These are phyloP conservation scores for Taiozyma onychis DNA, from an alignment of 1,139 yeast species.

Conservation along the genomic window DNA sequence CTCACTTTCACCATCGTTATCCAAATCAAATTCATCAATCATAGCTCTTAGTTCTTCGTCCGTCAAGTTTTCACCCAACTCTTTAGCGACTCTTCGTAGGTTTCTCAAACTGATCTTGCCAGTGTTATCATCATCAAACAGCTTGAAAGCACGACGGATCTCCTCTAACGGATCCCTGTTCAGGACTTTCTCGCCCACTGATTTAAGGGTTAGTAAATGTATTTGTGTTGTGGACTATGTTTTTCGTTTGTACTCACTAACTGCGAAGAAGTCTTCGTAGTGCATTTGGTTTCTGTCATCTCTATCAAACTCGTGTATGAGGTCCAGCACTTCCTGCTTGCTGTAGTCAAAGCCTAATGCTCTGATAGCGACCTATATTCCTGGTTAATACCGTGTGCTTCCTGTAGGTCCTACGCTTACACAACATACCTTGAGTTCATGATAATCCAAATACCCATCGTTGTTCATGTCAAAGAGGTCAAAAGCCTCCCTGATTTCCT, in stretches of 20 bases:
- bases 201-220: neutral
- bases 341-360: constrained; percentile 89
- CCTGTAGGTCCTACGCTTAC: neutral
- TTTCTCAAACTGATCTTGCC: constrained; percentile 83
- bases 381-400: neutral
- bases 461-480: constrained; percentile 87
- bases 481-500: constrained; percentile 92
- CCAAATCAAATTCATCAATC: constrained; percentile 97
- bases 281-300: constrained; percentile 69
- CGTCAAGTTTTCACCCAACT: constrained; percentile 84
- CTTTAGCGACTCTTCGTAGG: constrained; percentile 85
- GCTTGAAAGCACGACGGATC: constrained; percentile 79
- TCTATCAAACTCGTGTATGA: constrained; percentile 77
- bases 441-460: constrained; percentile 88
- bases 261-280: constrained; percentile 75
- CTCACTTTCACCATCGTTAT: constrained; percentile 82
- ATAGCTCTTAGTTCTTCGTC: constrained; percentile 93
- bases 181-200: constrained; percentile 29
- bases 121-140: constrained; percentile 85
- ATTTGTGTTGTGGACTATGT: neutral
- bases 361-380: constrained; percentile 63
- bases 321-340: constrained; percentile 74
- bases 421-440: constrained; percentile 54
- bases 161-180: constrained; percentile 93
- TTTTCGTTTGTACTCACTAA: constrained; percentile 30